Evolutionary conservation across 202 grass and related monocot species (phyloP).

Genomic region (Hordeum pubiflorum): DNA sequence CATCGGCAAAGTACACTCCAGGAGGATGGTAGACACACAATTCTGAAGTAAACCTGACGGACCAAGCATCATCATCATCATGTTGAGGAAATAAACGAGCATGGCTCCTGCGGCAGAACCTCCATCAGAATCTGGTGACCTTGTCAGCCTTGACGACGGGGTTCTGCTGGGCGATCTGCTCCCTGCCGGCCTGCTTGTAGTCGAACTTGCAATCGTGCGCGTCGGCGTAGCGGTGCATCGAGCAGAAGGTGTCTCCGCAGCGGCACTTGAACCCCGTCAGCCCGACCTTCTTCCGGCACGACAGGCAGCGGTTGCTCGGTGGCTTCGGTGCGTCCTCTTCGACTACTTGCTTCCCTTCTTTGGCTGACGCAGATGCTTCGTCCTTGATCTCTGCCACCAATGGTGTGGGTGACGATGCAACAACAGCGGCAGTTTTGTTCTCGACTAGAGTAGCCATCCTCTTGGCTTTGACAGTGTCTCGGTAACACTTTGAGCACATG

Average conservation of each 20-base stretch:
- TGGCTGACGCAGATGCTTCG: background rate
- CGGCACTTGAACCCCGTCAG: slow-evolving; percentile 55
- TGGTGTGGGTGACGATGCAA: background rate
- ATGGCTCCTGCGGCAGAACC: background rate
- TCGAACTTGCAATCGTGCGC: slow-evolving; percentile 52
- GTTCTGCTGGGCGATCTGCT: slow-evolving; percentile 46
- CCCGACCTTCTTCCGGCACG: slow-evolving; percentile 44
- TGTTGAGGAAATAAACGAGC: background rate
- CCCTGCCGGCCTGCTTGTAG: slow-evolving; percentile 42
- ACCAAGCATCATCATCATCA: background rate
- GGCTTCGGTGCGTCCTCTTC: slow-evolving; percentile 28
- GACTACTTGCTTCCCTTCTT: slow-evolving; percentile 11
- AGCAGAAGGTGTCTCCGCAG: slow-evolving; percentile 45
- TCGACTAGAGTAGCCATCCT: background rate
- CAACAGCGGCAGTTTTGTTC: background rate
- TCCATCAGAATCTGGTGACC: slow-evolving; percentile 37
- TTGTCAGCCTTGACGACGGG: slow-evolving; percentile 49
- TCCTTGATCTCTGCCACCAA: background rate
- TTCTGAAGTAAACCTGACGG: slow-evolving; percentile 22
- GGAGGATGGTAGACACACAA: background rate
- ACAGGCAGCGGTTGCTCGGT: slow-evolving; percentile 33
- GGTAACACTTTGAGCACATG: slow-evolving; percentile 56
- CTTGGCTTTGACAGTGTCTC: slow-evolving; percentile 24
- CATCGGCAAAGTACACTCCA: slow-evolving; percentile 15
- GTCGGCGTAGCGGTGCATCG: slow-evolving; percentile 40